These are phyloP conservation scores for Talaromyces piceae DNA, from an alignment of 2,329 filamentous ascomycete species.

Conservation along the genomic window DNA sequence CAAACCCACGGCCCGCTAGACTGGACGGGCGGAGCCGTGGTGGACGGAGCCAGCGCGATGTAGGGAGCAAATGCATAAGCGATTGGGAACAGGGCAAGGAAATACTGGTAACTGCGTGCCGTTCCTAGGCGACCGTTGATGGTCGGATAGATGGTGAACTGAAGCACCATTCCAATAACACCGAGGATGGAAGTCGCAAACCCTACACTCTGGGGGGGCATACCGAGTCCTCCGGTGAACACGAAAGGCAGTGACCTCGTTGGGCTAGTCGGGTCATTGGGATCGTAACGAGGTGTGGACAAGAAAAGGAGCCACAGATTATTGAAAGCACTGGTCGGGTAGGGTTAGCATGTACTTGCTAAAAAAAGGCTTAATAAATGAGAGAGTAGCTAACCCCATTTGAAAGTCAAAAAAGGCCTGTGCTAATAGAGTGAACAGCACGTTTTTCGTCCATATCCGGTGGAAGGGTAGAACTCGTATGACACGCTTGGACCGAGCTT, in stretches of 20 bases:
- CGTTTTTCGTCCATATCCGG: slow-evolving; percentile 49
- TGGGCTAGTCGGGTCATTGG: slow-evolving; percentile 32
- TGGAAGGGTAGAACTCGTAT: slow-evolving; percentile 40
- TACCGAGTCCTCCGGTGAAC: slow-evolving; percentile 65
- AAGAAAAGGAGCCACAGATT: slow-evolving; percentile 72
- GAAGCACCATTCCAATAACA: slow-evolving; percentile 63
- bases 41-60: slow-evolving; percentile 59
- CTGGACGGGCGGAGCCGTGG: slow-evolving; percentile 29
- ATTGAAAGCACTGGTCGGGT: slow-evolving; percentile 61
- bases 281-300: slow-evolving; percentile 57
- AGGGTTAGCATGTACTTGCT: not conserved
- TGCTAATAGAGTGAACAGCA: slow-evolving; percentile 51
- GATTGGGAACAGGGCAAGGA: slow-evolving; percentile 62
- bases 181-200: slow-evolving; percentile 69
- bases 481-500: slow-evolving; percentile 27
- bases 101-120: slow-evolving; percentile 59
- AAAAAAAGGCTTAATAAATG: not conserved
- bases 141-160: slow-evolving; percentile 62
- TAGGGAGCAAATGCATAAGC: slow-evolving; percentile 66
- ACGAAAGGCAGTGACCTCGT: slow-evolving; percentile 44
- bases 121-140: slow-evolving; percentile 62
- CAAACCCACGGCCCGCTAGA: slow-evolving; percentile 48
- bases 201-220: slow-evolving; percentile 63
- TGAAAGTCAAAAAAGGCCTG: slow-evolving; percentile 68
- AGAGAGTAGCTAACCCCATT: slow-evolving; percentile 39